These are phyloP conservation scores for Penicillium mononematosum DNA, from an alignment of 495 filamentous ascomycete genomes.

Conservation along the genomic window DNA sequence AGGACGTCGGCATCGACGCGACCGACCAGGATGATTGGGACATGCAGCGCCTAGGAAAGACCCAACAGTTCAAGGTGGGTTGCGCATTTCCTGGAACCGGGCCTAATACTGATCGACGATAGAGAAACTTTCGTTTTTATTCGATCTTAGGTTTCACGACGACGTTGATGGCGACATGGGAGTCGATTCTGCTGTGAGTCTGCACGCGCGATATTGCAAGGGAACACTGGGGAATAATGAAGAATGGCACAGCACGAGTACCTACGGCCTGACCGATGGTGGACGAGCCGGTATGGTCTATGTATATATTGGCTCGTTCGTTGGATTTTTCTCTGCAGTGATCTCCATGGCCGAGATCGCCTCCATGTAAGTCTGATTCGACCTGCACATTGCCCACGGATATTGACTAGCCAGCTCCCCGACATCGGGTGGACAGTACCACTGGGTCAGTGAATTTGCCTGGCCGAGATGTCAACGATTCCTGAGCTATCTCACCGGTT, in stretches of 20 bases:
- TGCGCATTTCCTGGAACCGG: constrained; percentile 1
- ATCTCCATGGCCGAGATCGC: constrained; percentile 49
- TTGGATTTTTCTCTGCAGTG: constrained; percentile 43
- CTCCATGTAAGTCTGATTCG: constrained; percentile 35
- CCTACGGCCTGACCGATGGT: constrained; percentile 43
- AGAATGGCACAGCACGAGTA: constrained; percentile 27
- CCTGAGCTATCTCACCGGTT: constrained; percentile 46
- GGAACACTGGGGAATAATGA: background rate
- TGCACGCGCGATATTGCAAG: background rate
- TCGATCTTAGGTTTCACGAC: constrained; percentile 49
- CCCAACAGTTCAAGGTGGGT: constrained; percentile 40
- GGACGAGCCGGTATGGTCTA: constrained; percentile 50
- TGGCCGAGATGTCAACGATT: constrained; percentile 41
- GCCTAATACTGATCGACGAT: constrained; percentile 12
- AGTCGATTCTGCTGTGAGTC: constrained; percentile 42
- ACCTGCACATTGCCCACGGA: constrained; percentile 1
- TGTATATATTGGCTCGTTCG: constrained; percentile 43
- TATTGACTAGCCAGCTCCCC: constrained; percentile 30
- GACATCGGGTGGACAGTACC: constrained; percentile 49
- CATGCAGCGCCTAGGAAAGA: constrained; percentile 43
- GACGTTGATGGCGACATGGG: constrained; percentile 50
- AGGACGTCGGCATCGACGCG: constrained; percentile 24
- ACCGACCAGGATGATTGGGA: constrained; percentile 37
- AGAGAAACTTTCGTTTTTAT: constrained; percentile 47
- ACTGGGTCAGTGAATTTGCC: constrained; percentile 50